These are phyloP conservation scores for Aquilaria malaccensis DNA, from an alignment of 345 rosid genomes.

Conservation along the genomic window DNA sequence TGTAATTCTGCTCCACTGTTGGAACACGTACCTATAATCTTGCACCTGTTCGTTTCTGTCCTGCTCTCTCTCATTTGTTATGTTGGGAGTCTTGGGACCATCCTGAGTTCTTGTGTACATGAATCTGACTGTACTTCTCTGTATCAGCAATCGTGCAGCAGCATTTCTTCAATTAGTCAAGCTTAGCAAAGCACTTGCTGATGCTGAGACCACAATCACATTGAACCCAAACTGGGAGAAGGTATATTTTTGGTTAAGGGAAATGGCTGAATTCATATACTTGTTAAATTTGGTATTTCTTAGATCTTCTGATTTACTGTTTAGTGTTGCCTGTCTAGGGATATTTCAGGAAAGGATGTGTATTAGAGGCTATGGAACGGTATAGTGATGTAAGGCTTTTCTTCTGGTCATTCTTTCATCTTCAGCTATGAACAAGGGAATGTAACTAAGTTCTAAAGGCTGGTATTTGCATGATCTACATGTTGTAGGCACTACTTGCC, in stretches of 20 bases:
- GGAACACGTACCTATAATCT: too few species aligned
- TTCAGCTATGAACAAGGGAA: not conserved
- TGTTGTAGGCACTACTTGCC: conserved; percentile 62
- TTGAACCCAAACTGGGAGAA: conserved; percentile 94
- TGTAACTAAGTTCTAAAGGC: conserved; percentile 1
- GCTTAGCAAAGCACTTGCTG: conserved; percentile 87
- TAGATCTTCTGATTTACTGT: not conserved
- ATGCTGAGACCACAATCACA: conserved; percentile 79
- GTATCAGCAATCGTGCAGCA: conserved; percentile 88
- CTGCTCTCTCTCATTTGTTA: too few species aligned
- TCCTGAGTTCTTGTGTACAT: not conserved
- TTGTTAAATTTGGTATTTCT: not conserved
- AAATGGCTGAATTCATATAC: not conserved
- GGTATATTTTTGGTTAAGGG: conserved; percentile 26
- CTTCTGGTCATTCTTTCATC: not conserved
- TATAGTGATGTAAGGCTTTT: conserved; percentile 64
- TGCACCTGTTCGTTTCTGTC: too few species aligned
- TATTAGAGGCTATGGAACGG: conserved; percentile 90
- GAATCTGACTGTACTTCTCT: conserved; percentile 3
- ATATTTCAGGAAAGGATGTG: conserved; percentile 93
- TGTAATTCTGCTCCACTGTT: too few species aligned
- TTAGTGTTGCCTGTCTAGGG: conserved; percentile 42
- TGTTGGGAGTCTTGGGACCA: not conserved
- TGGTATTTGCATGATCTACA: conserved; percentile 1
- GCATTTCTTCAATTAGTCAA: conserved; percentile 86